Evolutionary conservation across 306 rosid species (phyloP), one percentile per base, ranked within the genome.

Genomic region (Cucumis cinereus): DNA sequence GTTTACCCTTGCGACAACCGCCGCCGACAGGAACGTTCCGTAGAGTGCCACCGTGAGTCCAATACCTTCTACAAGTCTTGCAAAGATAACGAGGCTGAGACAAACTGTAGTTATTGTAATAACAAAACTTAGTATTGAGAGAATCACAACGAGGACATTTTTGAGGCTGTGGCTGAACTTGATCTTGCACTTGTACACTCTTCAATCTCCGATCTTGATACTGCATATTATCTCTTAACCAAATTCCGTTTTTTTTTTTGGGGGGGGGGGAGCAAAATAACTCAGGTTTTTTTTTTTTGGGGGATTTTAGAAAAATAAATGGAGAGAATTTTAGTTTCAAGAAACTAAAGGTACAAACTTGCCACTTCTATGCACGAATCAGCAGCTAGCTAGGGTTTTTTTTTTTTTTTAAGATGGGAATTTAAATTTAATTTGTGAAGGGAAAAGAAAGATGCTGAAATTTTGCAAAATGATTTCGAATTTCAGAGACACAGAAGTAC

Each of bases 131-230:
- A 5, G 77, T 74, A 47, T 74, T 74, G 64, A 56, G 26, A 19
- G 77, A 74, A 36, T 74, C 77, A 38, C 77, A 74, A 23, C 77
- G 77, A 56, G 77, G 77, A 50, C 77, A 74, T 52, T 74, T 74
- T 3, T 74, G 77, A 9, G 64, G 63, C 50, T 28, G 63, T 33
- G 61, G 50, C 5, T 73, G 77, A 13, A 30, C 62, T 38, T 74
- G 77, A 54, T 54, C 55, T 70, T 70, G 55, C 57, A 47, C 23
- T 43, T 70, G 58, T 4, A 49, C 1, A 70, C 38, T 3, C 58
- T 70, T 70, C 58, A 47, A 23, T 45, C 75, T 70, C 54, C 57
- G 57, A 45, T 70, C 75, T 28, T 70, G 45, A 63, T 28, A 63
- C 23, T 28, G 69, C 5, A 41, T 45, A 45, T 45, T 45, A 45